Evolutionary conservation across 225 moss, liverwort and hornwort genomes (phyloP).

Genomic region (Neckera pumila): DNA sequence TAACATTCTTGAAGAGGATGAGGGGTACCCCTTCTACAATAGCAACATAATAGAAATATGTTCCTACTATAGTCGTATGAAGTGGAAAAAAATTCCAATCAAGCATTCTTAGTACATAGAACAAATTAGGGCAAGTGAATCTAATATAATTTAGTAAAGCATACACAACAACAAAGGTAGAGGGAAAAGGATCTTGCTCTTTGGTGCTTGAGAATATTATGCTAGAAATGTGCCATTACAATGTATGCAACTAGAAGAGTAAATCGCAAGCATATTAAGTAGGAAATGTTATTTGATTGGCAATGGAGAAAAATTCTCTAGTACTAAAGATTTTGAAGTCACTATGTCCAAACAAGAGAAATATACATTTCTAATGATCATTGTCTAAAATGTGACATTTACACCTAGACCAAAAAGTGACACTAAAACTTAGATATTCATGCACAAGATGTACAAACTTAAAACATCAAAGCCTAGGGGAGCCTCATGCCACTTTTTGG

Average conservation of each 20-base stretch:
- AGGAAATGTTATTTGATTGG: not conserved
- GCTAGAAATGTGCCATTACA: not conserved
- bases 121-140: not conserved
- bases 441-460: not conserved
- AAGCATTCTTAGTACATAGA: not conserved
- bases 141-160: not conserved
- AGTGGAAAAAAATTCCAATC: not conserved
- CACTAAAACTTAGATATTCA: not conserved
- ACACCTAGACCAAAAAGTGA: too few relatives aligned
- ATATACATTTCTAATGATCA: not conserved
- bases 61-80: not conserved
- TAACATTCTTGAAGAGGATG: not conserved
- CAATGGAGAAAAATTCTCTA: not conserved
- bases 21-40: not conserved
- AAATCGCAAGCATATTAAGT: not conserved
- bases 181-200: rapidly evolving
- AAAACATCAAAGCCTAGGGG: not conserved
- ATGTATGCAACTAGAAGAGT: not conserved
- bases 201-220: not conserved
- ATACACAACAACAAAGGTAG: not conserved
- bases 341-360: not conserved
- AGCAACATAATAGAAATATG: not conserved
- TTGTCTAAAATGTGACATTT: not conserved
- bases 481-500: not conserved
- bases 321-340: not conserved